A percentile compares a stretch with the other conserved stretches of the same genome.
Evolutionary conservation across 148 eudicot genomes (phyloP).

Genomic region (Vaccinium macrocarpon): DNA sequence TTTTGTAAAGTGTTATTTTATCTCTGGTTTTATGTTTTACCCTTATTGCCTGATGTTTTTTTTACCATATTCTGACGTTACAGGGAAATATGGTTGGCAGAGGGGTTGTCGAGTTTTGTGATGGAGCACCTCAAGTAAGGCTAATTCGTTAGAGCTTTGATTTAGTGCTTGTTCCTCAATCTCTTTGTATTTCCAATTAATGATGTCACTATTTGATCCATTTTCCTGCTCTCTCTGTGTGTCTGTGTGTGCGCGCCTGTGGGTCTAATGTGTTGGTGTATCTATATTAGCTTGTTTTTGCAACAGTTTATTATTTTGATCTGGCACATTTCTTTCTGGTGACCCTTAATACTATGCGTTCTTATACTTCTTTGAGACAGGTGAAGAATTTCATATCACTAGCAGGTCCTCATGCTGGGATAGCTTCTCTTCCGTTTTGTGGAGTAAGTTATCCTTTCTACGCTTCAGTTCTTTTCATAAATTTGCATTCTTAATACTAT

Average conservation of each 20-base stretch:
- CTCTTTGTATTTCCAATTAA: neutral
- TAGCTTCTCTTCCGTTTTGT: conserved; percentile 62
- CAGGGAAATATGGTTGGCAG: conserved; percentile 60
- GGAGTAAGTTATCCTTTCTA: conserved; percentile 35
- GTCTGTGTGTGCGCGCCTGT: neutral
- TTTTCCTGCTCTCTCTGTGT: no score
- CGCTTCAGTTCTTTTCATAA: neutral
- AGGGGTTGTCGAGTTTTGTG: conserved; percentile 55
- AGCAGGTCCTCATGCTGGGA: conserved; percentile 77
- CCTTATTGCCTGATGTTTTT: neutral
- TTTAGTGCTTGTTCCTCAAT: neutral
- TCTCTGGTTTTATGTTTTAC: neutral
- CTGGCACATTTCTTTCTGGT: neutral
- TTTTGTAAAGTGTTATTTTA: neutral
- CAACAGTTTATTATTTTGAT: neutral
- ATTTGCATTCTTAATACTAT: neutral
- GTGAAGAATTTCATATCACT: conserved; percentile 59
- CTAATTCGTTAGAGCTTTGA: neutral
- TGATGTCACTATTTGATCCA: neutral
- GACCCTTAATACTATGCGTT: neutral
- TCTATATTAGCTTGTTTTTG: neutral
- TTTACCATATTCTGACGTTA: neutral
- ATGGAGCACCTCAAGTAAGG: conserved; percentile 62
- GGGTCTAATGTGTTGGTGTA: neutral
- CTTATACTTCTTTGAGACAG: conserved; percentile 29